Percentiles rank a stretch among this genome's conserved stretches.
Evolutionary conservation across 1,284 basidiomycete genomes (phyloP).

Genomic region (Pterulicium gracile): DNA sequence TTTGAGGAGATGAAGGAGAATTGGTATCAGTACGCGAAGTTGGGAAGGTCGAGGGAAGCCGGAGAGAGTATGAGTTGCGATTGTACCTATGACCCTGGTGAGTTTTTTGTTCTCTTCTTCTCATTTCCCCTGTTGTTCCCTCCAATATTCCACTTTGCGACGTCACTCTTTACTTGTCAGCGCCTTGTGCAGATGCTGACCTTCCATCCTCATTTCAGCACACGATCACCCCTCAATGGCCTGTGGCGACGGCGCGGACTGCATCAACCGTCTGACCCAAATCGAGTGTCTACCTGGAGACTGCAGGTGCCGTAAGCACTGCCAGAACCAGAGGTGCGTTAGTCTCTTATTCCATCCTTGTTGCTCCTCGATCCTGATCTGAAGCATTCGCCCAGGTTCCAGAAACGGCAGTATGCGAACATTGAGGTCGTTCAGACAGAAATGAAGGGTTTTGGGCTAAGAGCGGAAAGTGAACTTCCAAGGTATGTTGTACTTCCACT

Average conservation of each 20-base stretch:
- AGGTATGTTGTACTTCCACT: conserved; percentile 44
- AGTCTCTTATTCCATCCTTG: conserved; percentile 5
- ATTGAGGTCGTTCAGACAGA: conserved; percentile 92
- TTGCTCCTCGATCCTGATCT: conserved; percentile 5
- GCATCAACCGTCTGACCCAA: conserved; percentile 96
- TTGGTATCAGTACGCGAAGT: conserved; percentile 79
- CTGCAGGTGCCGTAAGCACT: conserved; percentile 76
- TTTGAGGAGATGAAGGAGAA: conserved; percentile 74
- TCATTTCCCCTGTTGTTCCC: conserved; percentile 11
- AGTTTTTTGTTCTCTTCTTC: conserved; percentile 25
- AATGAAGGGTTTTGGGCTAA: conserved; percentile 91
- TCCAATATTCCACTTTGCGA: conserved; percentile 14
- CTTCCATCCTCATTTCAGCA: background rate
- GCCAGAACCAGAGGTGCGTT: conserved; percentile 86
- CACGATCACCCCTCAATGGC: conserved; percentile 51
- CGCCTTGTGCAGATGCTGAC: background rate
- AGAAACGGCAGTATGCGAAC: conserved; percentile 74
- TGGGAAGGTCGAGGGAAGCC: conserved; percentile 82
- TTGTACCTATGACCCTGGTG: conserved; percentile 76
- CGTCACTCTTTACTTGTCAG: conserved; percentile 5
- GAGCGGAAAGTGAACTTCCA: conserved; percentile 61
- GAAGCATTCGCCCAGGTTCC: conserved; percentile 50
- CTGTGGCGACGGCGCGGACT: conserved; percentile 86
- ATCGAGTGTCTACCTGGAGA: conserved; percentile 89
- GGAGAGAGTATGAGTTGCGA: conserved; percentile 93